Evolutionary conservation across 495 filamentous ascomycete species (phyloP), one percentile per base, ranked within the genome.

Genomic region (Penicillium ochrochloron): DNA sequence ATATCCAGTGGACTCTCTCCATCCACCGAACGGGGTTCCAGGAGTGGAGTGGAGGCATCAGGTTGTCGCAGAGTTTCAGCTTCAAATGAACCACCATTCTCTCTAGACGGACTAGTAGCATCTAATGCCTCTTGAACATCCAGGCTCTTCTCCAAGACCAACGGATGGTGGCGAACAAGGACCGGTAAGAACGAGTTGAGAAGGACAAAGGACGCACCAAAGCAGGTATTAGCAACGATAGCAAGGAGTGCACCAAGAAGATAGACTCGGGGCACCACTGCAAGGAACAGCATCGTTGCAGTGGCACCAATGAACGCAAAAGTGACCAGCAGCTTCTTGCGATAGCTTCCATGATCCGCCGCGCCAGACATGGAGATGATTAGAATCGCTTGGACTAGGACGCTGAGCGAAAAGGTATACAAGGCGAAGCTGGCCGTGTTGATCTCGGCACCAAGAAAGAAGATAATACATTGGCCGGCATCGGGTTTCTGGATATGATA

Each of bases 401-500:
- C 95, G 76, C 91, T 95, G 62, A 97, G 76, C 53, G 92, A 96
- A 76, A 98, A 98, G 5, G 92, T 97, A 79, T 98, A 99, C 90
- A 99, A 93, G 62, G 96, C 95, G 76, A 97, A 97, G 78, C 92
- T 96, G 19, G 95, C 94, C 11, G 95, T 97, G 77, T 97, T 97
- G 72, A 99, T 88, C 67, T 97, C 90, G 59, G 86, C 75, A 6
- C 95, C 95, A 50, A 96, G 76, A 10, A 99, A 76, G 61, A 88
- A 86, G 68, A 98, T 84, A 56, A 98, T 81, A 69, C 95, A 99
- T 71, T 96, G 93, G 31, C 85, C 84, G n/a, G 70, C 59, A 37
- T 78, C 73, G 46, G 68, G 70, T 58, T 59, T 60, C 57, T 61
- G 55, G 25, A 75, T 71, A 44, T 75, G 72, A 69, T 70, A 71